Evolutionary conservation across 1,139 yeast species (phyloP), one percentile per base, ranked within the genome.

Genomic region (Yamadazyma songkhlaensis): DNA sequence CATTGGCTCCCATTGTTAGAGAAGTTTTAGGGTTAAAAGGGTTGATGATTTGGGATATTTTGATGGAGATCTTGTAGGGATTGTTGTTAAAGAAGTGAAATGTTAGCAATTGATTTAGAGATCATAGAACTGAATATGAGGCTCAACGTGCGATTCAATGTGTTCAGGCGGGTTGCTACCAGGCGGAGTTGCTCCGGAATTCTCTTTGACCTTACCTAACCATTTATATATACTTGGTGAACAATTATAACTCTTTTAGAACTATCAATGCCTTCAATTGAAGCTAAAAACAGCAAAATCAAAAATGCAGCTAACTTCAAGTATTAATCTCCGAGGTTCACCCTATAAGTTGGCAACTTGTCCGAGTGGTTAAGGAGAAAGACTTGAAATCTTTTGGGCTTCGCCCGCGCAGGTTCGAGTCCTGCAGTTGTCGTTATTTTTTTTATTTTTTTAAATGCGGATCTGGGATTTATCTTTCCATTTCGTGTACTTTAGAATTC

Each of bases 341-440:
- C n/a, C n/a, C n/a, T n/a, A 17, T 17, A 31, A 31, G n/a, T 12
- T 13, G 74, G 73, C 74, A 67, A 64, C 74, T 67, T 70, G 76
- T 68, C 75, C 75, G 76, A 70, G 75, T 62, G 76, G 75, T 69
- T 70, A 70, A 70, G 75, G 76, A 68, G 76, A 70, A 67, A 71
- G 76, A 70, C 69, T 71, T 62, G 74, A 70, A 69, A 69, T 69
- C 76, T 71, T 67, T 70, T 71, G 76, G 76, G 75, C 75, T 68
- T 53, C 64, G 76, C 75, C 75, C 75, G 74, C 76, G 75, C 75
- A 69, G 75, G 77, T 70, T 70, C 76, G 77, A 71, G 59, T 69
- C 77, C 75, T 70, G 77, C 75, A 67, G 75, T 65, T 69, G 75
- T 71, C 77, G 74, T 30, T 29, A 28, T 26, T 32, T 32, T 32